Evolutionary conservation across 345 rosid species (phyloP).

Genomic region (Chamaenerion angustifolium): DNA sequence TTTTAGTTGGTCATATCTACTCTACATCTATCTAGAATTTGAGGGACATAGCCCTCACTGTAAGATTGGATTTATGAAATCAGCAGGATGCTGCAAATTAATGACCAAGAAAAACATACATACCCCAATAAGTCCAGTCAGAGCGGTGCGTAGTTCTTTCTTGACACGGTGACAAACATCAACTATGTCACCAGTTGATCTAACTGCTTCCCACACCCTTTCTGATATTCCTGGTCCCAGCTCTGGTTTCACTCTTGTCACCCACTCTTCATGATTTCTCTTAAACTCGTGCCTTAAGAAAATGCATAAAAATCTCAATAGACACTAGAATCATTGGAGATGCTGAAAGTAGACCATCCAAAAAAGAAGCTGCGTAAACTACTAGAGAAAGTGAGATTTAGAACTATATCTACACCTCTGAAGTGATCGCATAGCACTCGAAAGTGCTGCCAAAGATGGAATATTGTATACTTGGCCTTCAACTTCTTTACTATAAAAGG

Average conservation of each 20-base stretch:
- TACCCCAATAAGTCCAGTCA: constrained; percentile 62
- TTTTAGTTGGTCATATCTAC: no score
- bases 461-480: constrained; percentile 25
- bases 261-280: constrained; percentile 68
- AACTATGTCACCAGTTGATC: constrained; percentile 29
- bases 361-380: no score
- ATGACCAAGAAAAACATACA: neutral
- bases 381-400: neutral
- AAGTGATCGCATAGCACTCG: constrained; percentile 56
- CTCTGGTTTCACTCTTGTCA: constrained; percentile 45
- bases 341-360: no score
- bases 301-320: constrained; percentile 6
- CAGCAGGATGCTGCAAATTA: no score
- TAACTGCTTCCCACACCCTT: constrained; percentile 50
- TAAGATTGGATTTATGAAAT: no score
- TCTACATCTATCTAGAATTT: no score
- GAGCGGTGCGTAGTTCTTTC: constrained; percentile 44
- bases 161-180: constrained; percentile 32
- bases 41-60: no score
- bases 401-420: constrained; percentile 29
- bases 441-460: constrained; percentile 65
- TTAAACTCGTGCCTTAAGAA: constrained; percentile 62
- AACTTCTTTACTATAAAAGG: constrained; percentile 32
- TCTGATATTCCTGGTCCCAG: constrained; percentile 61
- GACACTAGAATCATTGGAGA: neutral